These are phyloP conservation scores for Capsicum baccatum DNA, from an alignment of 257 asterid genomes.

Conservation along the genomic window DNA sequence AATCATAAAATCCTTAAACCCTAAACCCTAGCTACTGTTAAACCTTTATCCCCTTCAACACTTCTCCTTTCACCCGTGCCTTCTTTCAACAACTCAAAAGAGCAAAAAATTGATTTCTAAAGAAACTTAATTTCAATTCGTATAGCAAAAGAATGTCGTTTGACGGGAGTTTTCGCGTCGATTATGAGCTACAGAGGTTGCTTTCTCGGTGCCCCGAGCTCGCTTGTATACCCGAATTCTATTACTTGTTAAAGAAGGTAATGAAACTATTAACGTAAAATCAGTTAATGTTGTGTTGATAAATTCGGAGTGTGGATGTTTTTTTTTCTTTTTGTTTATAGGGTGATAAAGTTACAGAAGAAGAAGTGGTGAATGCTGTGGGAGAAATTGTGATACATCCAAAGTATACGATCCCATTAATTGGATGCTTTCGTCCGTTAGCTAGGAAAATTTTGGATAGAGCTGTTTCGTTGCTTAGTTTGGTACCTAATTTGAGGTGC, in stretches of 20 bases:
- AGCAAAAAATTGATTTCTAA: background rate
- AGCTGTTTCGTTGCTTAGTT: slow-evolving; percentile 59
- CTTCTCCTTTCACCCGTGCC: slow-evolving; percentile 4
- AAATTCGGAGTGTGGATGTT: background rate
- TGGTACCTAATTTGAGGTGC: slow-evolving; percentile 60
- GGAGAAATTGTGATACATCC: slow-evolving; percentile 83
- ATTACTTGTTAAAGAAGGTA: slow-evolving; percentile 67
- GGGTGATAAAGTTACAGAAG: slow-evolving; percentile 68
- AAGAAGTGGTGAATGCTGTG: slow-evolving; percentile 69
- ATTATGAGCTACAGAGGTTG: slow-evolving; percentile 67
- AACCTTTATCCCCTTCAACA: background rate
- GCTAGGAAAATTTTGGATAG: slow-evolving; percentile 63
- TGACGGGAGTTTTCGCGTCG: slow-evolving; percentile 72
- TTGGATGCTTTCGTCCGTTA: slow-evolving; percentile 84
- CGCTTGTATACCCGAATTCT: slow-evolving; percentile 47
- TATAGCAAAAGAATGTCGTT: slow-evolving; percentile 52
- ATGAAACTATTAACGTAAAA: background rate
- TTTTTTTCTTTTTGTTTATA: slow-evolving; percentile 31
- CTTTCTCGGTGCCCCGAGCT: slow-evolving; percentile 66
- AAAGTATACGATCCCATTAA: slow-evolving; percentile 71
- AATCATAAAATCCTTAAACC: background rate
- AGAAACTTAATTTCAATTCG: background rate
- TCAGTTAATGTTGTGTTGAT: background rate
- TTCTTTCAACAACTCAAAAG: background rate
- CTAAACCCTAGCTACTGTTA: background rate